These are phyloP conservation scores for Gossypium stocksii DNA, from an alignment of 345 rosid species.

Conservation along the genomic window DNA sequence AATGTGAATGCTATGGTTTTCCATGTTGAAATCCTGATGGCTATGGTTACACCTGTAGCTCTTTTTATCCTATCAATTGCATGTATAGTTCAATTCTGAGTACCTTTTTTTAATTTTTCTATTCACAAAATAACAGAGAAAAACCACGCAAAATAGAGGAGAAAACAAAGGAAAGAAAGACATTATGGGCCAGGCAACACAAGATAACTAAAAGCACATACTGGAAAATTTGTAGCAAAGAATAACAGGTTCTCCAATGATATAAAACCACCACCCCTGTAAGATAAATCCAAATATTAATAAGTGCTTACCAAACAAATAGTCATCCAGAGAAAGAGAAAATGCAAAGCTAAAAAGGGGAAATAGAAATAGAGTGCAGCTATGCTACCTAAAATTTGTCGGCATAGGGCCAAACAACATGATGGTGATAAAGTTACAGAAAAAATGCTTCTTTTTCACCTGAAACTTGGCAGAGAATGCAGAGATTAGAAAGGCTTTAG, in stretches of 20 bases:
- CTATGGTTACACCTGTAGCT: neutral
- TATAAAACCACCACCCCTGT: too few relatives aligned
- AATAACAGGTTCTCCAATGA: too few relatives aligned
- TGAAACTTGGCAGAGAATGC: slow-evolving; percentile 62
- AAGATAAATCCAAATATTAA: too few relatives aligned
- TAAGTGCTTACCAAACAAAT: too few relatives aligned
- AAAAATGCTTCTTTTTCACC: slow-evolving; percentile 95
- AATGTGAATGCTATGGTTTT: neutral
- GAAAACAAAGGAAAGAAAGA: neutral
- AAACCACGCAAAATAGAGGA: neutral
- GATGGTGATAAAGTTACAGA: slow-evolving; percentile 86
- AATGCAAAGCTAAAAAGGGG: too few relatives aligned
- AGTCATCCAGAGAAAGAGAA: too few relatives aligned
- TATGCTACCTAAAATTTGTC: too few relatives aligned
- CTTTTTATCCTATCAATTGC: neutral
- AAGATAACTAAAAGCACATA: too few relatives aligned
- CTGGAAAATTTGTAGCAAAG: too few relatives aligned
- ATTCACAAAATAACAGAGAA: neutral
- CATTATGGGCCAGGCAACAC: neutral
- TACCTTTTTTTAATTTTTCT: neutral
- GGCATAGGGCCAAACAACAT: slow-evolving; percentile 82
- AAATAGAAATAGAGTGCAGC: too few relatives aligned
- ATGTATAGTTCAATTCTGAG: neutral
- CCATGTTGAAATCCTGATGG: neutral
- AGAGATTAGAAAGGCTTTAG: neutral